Evolutionary conservation across 441 rosid genomes (phyloP).

Genomic region (Erodium trifolium): DNA sequence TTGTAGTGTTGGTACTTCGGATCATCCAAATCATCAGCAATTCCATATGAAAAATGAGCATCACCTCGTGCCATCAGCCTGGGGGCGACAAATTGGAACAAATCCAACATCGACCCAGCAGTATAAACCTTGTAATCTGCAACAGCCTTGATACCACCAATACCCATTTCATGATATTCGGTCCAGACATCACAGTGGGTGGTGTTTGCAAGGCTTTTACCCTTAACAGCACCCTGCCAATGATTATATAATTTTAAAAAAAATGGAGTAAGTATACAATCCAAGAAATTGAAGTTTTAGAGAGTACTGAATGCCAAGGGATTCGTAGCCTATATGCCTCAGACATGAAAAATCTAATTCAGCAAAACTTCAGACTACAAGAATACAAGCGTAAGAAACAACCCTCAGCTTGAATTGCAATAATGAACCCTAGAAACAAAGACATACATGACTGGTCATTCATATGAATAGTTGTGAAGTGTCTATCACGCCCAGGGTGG

Average conservation of each 20-base stretch:
- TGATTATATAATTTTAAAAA: neutral
- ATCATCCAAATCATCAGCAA: conserved; percentile 87
- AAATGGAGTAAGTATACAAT: no score
- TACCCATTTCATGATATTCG: conserved; percentile 93
- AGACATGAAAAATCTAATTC: no score
- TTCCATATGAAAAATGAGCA: conserved; percentile 84
- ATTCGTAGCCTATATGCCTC: no score
- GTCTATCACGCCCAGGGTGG: no score
- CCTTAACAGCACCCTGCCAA: conserved; percentile 84
- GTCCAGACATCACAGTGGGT: conserved; percentile 86
- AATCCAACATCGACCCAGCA: conserved; percentile 50
- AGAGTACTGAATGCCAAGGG: no score
- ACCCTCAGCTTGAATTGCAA: no score
- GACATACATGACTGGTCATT: neutral
- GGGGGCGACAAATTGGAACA: conserved; percentile 80
- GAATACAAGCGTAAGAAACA: no score
- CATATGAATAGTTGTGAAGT: no score
- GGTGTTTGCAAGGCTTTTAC: conserved; percentile 53
- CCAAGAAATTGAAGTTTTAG: neutral
- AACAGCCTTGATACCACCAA: conserved; percentile 71
- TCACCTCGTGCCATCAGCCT: conserved; percentile 89
- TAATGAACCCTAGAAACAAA: neutral
- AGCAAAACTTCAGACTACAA: no score
- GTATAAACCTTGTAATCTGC: conserved; percentile 77
- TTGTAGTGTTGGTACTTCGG: conserved; percentile 67